Conservation (phyloP, 75 land plant genomes). For the Larix kaempferi region DNA sequence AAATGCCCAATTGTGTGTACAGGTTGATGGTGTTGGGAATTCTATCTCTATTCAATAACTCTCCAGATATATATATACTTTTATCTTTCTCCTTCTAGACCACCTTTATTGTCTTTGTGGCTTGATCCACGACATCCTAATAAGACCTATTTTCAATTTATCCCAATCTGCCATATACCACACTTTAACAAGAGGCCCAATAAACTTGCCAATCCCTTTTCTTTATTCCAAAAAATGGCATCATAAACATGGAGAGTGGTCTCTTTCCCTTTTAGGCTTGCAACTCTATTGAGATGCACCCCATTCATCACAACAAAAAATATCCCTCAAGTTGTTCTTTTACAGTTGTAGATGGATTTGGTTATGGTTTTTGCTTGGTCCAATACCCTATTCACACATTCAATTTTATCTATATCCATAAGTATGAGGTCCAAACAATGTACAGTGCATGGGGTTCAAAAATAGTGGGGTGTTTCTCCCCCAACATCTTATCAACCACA, state of each 20-base stretch:
- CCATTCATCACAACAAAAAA: constrained; percentile 29
- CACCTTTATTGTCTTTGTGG: not conserved
- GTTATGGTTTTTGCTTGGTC: constrained; percentile 31
- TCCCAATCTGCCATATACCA: not conserved
- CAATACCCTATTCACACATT: constrained; percentile 25
- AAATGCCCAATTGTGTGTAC: not conserved
- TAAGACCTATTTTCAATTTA: not conserved
- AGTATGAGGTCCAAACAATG: constrained; percentile 36
- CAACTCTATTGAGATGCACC: constrained; percentile 17
- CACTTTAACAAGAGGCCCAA: not conserved
- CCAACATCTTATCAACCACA: constrained; percentile 3
- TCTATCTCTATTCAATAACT: not conserved
- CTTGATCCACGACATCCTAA: not conserved
- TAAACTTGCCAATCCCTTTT: not conserved
- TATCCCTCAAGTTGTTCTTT: constrained; percentile 25
- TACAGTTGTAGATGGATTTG: constrained; percentile 18
- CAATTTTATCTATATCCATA: constrained; percentile 32
- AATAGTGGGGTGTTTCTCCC: not conserved
- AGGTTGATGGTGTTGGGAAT: not conserved
- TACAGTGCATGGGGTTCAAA: constrained; percentile 46
- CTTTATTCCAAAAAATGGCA: not conserved
- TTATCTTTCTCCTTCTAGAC: not conserved
- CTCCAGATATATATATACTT: not conserved
- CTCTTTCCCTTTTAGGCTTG: constrained; percentile 21
- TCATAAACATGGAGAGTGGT: constrained; percentile 21